Base-by-base conservation (phyloP, 192 early-diverging fungal species). In the Entomortierella parvispora region DNA sequence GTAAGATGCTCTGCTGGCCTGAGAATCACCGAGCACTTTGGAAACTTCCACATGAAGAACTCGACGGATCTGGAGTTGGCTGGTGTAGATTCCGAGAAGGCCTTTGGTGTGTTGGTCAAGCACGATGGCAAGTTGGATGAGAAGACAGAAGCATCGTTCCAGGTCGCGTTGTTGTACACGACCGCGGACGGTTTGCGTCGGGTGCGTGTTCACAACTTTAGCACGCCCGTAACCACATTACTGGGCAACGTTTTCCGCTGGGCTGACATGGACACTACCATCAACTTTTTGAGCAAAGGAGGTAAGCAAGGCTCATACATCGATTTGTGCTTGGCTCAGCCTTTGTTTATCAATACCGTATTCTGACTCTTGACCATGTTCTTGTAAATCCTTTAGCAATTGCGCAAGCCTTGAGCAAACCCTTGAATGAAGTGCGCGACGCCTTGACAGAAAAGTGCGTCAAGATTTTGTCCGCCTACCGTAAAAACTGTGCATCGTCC, bases 121-220 rank as follows among this genome's bases (percentile, higher is more conserved):
- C 89, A 98, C 68, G 97, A 99, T 49, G 91, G 90, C 32, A 94
- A 94, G 68, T 83, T 99, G 34, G 93, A 97, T 55, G 93, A 96
- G 57, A 90, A 88, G 62, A 82, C 85, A 20, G 91, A 94, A 50
- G 89, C 90, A 10, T 91, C 86, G 34, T 92, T 99, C 89, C 97
- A 99, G 77, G 89, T 88, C 20, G 97, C 97, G 4, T 81, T 99
- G 52, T 83, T 99, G 44, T 99, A 99, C 85, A 99, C 97, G 14
- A 96, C 95, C 0, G 89, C 92, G 0, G 80, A 79, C 31, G 97
- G 97, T 0, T 82, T 94, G 64, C 91, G 97, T 18, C 86, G 97
- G 18, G 95, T 99, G 31, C 89, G 97, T 26, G 93, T 98, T 18
- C 93, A 95, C 80, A 99, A 95, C 79, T 77, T 95, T 69, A 87